These are phyloP conservation scores for Ochetophila trinervis DNA, from an alignment of 306 rosid genomes.

Conservation along the genomic window DNA sequence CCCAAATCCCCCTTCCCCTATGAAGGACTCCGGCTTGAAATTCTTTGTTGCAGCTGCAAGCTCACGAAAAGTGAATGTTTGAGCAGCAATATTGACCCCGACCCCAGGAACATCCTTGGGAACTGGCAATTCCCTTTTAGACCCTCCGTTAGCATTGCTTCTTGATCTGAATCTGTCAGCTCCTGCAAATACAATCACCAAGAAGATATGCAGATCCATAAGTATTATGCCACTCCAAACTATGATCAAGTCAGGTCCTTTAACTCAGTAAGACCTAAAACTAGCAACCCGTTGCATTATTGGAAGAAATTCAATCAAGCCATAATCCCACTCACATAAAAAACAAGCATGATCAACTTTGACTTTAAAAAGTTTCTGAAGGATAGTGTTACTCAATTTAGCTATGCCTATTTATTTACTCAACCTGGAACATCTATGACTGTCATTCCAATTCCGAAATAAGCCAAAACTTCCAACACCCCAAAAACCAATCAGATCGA, in stretches of 20 bases:
- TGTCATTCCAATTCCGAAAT: slow-evolving; percentile 6
- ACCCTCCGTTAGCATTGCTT: slow-evolving; percentile 42
- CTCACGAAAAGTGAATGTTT: slow-evolving; percentile 83
- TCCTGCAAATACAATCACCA: slow-evolving; percentile 44
- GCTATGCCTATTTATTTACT: slow-evolving; percentile 5
- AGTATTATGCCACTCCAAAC: slow-evolving; percentile 13
- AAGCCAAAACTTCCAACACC: slow-evolving; percentile 11
- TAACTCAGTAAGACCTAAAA: neutral
- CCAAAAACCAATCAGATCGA: slow-evolving; percentile 21
- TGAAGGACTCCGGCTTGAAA: slow-evolving; percentile 71
- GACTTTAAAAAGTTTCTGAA: slow-evolving; percentile 4
- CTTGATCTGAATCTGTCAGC: slow-evolving; percentile 57
- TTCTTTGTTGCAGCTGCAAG: slow-evolving; percentile 75
- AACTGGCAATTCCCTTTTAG: slow-evolving; percentile 57
- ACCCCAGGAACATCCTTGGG: slow-evolving; percentile 60
- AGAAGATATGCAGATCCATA: slow-evolving; percentile 25
- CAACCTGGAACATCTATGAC: neutral
- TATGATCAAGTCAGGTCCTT: slow-evolving; percentile 2
- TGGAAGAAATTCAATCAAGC: slow-evolving; percentile 19
- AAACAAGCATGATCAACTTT: slow-evolving; percentile 4
- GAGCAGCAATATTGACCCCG: slow-evolving; percentile 63
- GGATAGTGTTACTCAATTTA: slow-evolving; percentile 12
- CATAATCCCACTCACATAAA: slow-evolving; percentile 14
- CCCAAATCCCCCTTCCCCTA: slow-evolving; percentile 97
- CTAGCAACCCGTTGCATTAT: neutral